Percentiles rank a stretch among this genome's conserved stretches.
phyloP scores from a whole-genome alignment of 768 basidiomycete species.

The Podaxis sp. region DNA sequence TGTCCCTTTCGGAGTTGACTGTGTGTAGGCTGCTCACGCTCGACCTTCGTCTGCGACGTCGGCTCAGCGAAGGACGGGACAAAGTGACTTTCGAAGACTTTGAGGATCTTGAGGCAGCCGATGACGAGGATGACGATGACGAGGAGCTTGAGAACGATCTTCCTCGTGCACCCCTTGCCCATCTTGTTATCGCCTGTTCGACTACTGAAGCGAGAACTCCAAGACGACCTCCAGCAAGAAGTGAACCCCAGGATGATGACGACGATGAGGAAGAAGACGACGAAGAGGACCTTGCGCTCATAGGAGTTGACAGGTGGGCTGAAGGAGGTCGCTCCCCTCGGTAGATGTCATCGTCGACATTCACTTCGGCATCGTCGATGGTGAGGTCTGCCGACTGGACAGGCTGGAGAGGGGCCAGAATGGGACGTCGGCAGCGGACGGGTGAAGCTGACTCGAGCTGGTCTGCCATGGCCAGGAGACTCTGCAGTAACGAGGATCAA shows the following conservation, averaged over 20 bases:
- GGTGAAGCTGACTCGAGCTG: neutral
- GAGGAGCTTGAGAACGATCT: conserved; percentile 39
- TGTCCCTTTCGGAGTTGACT: conserved; percentile 53
- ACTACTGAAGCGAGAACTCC: conserved; percentile 60
- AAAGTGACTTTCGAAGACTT: conserved; percentile 41
- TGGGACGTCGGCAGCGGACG: neutral
- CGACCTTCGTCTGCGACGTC: conserved; percentile 43
- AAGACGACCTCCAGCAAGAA: conserved; percentile 37
- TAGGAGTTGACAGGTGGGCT: conserved; percentile 23
- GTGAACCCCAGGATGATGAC: conserved; percentile 39
- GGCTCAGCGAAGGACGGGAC: conserved; percentile 39
- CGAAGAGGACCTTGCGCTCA: conserved; percentile 31
- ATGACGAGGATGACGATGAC: conserved; percentile 40
- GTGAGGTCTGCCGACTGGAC: conserved; percentile 9
- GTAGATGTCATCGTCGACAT: conserved; percentile 54
- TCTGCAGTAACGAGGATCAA: neutral
- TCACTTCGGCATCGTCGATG: conserved; percentile 19
- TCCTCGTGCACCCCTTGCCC: conserved; percentile 51
- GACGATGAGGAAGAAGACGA: conserved; percentile 41
- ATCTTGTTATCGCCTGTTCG: conserved; percentile 69
- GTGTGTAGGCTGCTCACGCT: conserved; percentile 52
- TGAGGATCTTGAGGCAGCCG: conserved; percentile 37
- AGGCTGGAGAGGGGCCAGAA: conserved; percentile 14
- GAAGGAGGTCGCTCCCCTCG: conserved; percentile 47
- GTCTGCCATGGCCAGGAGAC: conserved; percentile 6